Conservation (phyloP, 2,329 filamentous ascomycete species). For the Ophiostoma australiae region DNA sequence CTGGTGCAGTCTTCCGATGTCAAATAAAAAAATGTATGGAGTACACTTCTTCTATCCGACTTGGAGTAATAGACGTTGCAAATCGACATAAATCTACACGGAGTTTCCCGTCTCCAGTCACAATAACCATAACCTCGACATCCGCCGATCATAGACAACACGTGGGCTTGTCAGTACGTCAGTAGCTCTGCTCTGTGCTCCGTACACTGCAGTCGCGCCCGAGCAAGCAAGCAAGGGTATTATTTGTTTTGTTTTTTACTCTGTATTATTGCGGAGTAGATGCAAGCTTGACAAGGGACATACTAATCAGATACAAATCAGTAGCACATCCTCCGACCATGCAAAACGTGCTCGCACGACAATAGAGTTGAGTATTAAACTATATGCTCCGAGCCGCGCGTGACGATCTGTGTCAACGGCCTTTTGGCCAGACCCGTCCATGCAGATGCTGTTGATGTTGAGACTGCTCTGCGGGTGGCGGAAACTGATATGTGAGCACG, state of each 20-base stretch:
- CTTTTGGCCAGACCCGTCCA: not conserved
- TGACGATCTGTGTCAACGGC: slow-evolving; percentile 1
- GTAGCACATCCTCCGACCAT: not conserved
- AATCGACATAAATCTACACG: not conserved
- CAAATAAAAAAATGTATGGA: not conserved
- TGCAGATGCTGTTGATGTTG: not conserved
- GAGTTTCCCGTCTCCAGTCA: not conserved
- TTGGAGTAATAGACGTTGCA: not conserved
- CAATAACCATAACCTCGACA: not conserved
- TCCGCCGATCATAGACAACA: not conserved
- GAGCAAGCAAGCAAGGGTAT: not conserved
- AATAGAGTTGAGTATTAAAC: not conserved
- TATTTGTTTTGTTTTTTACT: not conserved
- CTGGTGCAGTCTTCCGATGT: not conserved
- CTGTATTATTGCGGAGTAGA: no score
- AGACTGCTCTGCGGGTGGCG: not conserved
- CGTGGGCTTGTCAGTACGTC: not conserved
- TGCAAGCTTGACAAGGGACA: not conserved
- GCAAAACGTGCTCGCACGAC: not conserved
- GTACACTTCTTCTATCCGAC: not conserved
- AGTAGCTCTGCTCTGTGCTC: not conserved
- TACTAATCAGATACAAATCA: not conserved
- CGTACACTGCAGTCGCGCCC: not conserved
- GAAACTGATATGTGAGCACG: not conserved
- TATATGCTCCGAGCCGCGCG: not conserved